Percentiles rank a stretch among this genome's conserved stretches.
Evolutionary conservation across 2,329 filamentous ascomycete genomes (phyloP).

Genomic region (Fusarium citri): DNA sequence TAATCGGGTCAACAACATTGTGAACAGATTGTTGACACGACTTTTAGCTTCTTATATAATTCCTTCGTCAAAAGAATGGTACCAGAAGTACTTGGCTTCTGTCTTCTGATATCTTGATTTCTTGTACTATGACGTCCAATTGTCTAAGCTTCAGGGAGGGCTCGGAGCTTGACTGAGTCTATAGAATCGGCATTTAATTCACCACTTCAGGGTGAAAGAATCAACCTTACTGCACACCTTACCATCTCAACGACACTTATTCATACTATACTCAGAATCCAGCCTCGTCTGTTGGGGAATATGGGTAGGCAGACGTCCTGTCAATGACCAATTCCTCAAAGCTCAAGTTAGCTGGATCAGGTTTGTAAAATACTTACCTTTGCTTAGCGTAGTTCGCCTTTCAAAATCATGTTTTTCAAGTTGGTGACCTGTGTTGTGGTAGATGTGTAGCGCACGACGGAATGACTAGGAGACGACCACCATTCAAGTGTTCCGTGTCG

Average conservation of each 20-base stretch:
- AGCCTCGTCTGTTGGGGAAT: too few relatives aligned
- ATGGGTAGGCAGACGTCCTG: neutral
- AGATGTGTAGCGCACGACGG: neutral
- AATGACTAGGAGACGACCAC: neutral
- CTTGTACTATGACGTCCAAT: too few relatives aligned
- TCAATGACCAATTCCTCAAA: neutral
- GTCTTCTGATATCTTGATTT: too few relatives aligned
- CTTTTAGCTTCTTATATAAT: fast-evolving
- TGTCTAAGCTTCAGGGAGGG: too few relatives aligned
- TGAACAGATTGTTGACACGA: neutral
- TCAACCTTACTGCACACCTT: too few relatives aligned
- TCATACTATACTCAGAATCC: too few relatives aligned
- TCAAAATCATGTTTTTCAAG: neutral
- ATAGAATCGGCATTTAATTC: too few relatives aligned
- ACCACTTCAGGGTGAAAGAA: too few relatives aligned
- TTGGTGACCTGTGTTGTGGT: neutral
- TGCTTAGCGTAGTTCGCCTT: neutral
- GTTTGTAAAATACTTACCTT: neutral
- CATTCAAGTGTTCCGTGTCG: neutral
- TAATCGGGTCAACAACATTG: neutral
- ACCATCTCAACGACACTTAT: too few relatives aligned
- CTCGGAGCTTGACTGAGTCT: too few relatives aligned
- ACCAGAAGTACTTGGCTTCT: too few relatives aligned
- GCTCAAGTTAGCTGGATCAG: neutral
- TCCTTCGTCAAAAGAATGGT: neutral